Base-by-base conservation (phyloP, 768 basidiomycete species). In the Leucocoprinus leucothites region DNA sequence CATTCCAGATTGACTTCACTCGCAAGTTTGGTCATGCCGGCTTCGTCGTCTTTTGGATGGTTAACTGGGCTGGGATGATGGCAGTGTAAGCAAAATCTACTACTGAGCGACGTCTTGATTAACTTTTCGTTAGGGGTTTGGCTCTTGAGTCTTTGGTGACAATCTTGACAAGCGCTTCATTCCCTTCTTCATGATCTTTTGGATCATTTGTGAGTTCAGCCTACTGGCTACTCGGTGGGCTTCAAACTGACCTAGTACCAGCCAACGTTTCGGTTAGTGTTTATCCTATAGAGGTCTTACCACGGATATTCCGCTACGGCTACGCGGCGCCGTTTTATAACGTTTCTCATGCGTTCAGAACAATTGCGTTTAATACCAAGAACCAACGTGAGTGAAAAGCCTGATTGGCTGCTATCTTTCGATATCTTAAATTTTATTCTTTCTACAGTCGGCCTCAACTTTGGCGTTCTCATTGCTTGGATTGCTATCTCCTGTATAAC, bases 321-420 rank as follows among this genome's bases (percentile, higher is more conserved):
- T 87, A 82, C 59, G 86, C 80, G 0, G 75, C 74, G 59, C 89
- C 89, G 1, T 89, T 91, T 63, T 89, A 86, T 65, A 87, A 89
- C 60, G 72, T 89, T 25, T 81, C 84, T 13, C 68, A 72, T 36
- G 80, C 85, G 0, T 76, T 82, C 3, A 75, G 89, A 18, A 73
- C 81, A 22, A 73, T 91, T 53, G 65, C 86, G n/a, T 89, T 91
- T 60, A 71, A 77, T 35, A 87, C 86, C 2, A 82, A 80, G 63
- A 84, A 86, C 57, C 68, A 79, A 18, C 64, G 84, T 86, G 56
- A 35, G 81, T 73, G 11, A 38, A 36, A 21, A 0, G n/a, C 24
- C 35, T 18, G 14, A 1, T 0, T 21, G n/a, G n/a, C n/a, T n/a
- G n/a, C 19, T 22, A 4, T 14, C 14, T 1, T 18, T 13, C 7